These are phyloP conservation scores for Xylariaceae sp. DNA, from an alignment of 2,329 filamentous ascomycete species.

Conservation along the genomic window DNA sequence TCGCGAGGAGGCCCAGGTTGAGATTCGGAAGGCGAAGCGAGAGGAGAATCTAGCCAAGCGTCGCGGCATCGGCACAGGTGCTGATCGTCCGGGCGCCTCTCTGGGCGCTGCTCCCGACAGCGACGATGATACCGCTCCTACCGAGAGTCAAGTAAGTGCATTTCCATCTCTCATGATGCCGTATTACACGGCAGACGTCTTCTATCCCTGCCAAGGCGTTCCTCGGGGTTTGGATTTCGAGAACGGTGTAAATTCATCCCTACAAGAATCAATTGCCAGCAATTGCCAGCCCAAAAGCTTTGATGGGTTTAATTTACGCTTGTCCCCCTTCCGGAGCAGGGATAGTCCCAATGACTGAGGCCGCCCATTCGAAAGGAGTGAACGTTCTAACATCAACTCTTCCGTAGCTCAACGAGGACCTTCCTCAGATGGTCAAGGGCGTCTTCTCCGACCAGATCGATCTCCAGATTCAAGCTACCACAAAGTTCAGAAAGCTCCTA, in stretches of 20 bases:
- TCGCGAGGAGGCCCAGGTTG: conserved; percentile 97
- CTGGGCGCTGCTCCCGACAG: conserved; percentile 89
- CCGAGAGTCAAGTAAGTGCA: conserved; percentile 83
- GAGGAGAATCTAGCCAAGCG: conserved; percentile 99
- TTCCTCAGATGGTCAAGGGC: conserved; percentile 94
- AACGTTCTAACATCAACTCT: conserved; percentile 23
- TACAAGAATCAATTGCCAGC: too few species aligned
- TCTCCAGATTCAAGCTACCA: conserved; percentile 92
- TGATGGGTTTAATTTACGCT: too few species aligned
- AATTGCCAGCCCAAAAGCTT: not conserved
- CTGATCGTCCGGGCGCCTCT: conserved; percentile 72
- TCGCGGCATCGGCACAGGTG: conserved; percentile 82
- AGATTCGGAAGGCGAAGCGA: conserved; percentile 97
- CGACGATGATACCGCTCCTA: conserved; percentile 92
- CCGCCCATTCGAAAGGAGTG: too few species aligned
- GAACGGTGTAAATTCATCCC: too few species aligned
- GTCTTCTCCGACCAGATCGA: conserved; percentile 99
- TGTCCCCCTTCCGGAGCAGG: too few species aligned
- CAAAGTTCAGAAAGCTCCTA: conserved; percentile 95
- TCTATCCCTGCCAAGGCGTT: too few species aligned
- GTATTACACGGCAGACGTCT: not conserved
- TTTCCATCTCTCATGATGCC: conserved; percentile 1
- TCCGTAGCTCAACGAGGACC: conserved; percentile 85
- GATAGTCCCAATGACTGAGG: too few species aligned
- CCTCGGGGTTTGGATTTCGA: too few species aligned